phyloP scores from a whole-genome alignment of 148 eudicot genomes.

The Rheum nobile region DNA sequence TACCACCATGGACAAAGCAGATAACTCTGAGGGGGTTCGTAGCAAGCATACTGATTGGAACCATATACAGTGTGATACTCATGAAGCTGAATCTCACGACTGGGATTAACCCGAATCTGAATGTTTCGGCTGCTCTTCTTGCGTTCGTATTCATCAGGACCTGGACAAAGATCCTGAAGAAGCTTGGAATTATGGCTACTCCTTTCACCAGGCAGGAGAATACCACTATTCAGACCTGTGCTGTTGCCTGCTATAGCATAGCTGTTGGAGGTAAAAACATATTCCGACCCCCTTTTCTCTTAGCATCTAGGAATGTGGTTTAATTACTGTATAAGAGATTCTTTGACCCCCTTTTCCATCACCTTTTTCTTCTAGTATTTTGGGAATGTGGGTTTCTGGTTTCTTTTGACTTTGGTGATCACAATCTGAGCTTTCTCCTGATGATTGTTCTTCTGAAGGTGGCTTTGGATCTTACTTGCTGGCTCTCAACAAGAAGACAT shows the following conservation, averaged over 20 bases:
- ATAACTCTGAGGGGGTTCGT: slow-evolving; percentile 48
- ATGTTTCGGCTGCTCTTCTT: slow-evolving; percentile 75
- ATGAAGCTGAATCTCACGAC: slow-evolving; percentile 77
- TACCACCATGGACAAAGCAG: slow-evolving; percentile 72
- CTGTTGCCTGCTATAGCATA: slow-evolving; percentile 82
- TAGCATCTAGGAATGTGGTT: not conserved
- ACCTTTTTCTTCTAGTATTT: too few species aligned
- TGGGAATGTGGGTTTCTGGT: too few species aligned
- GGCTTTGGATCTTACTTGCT: slow-evolving; percentile 76
- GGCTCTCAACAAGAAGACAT: slow-evolving; percentile 67
- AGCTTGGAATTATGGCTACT: slow-evolving; percentile 29
- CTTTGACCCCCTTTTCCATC: too few species aligned
- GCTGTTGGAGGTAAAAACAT: slow-evolving; percentile 49
- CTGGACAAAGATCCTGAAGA: slow-evolving; percentile 41
- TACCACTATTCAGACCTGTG: slow-evolving; percentile 72
- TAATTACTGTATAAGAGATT: too few species aligned
- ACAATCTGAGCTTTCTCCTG: not conserved
- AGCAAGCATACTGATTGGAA: slow-evolving; percentile 47
- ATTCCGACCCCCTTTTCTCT: not conserved
- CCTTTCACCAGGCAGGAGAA: slow-evolving; percentile 86
- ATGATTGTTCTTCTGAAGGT: slow-evolving; percentile 26
- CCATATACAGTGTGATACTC: slow-evolving; percentile 50
- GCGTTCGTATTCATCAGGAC: slow-evolving; percentile 51
- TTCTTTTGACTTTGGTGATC: not conserved
- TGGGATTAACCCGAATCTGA: slow-evolving; percentile 61